Percentiles rank a stretch among this genome's conserved stretches.
These are phyloP conservation scores for Puccinia sorghi DNA, from an alignment of 1,284 basidiomycete genomes.

Conservation along the genomic window DNA sequence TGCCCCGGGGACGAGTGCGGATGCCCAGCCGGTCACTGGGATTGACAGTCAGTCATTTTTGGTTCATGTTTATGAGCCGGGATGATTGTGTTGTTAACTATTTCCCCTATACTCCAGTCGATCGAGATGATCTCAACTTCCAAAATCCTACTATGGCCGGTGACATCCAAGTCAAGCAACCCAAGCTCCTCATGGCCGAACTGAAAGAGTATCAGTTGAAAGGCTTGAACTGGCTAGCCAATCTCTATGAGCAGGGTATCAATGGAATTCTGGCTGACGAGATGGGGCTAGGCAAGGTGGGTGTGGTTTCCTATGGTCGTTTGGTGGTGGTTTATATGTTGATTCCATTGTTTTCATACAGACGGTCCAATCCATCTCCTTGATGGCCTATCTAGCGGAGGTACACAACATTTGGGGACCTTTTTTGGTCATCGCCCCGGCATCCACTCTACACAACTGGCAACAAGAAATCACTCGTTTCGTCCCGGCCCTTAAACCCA, in stretches of 20 bases:
- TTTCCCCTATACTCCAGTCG: constrained; percentile 64
- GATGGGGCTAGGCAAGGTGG: constrained; percentile 95
- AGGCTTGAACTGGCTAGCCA: constrained; percentile 96
- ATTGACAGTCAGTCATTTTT: constrained; percentile 49
- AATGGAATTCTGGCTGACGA: constrained; percentile 98
- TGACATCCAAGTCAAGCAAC: constrained; percentile 82
- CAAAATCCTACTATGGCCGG: constrained; percentile 95
- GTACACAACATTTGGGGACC: constrained; percentile 99
- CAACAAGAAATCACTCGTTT: constrained; percentile 97
- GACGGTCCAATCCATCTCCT: constrained; percentile 98
- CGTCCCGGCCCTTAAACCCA: constrained; percentile 86
- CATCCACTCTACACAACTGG: constrained; percentile 98
- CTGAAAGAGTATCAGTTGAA: constrained; percentile 99
- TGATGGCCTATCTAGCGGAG: constrained; percentile 95
- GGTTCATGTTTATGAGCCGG: neutral
- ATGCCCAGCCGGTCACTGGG: constrained; percentile 50
- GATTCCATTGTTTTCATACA: constrained; percentile 58
- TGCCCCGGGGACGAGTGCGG: constrained; percentile 47
- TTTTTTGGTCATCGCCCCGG: constrained; percentile 97
- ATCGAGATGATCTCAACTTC: constrained; percentile 97
- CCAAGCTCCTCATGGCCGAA: constrained; percentile 93
- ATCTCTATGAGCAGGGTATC: constrained; percentile 98
- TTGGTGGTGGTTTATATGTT: constrained; percentile 3
- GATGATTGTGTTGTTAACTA: too few relatives aligned
- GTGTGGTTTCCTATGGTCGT: constrained; percentile 60